These are phyloP conservation scores for Polyporus arcularius DNA, from an alignment of 768 basidiomycete species.

Conservation along the genomic window DNA sequence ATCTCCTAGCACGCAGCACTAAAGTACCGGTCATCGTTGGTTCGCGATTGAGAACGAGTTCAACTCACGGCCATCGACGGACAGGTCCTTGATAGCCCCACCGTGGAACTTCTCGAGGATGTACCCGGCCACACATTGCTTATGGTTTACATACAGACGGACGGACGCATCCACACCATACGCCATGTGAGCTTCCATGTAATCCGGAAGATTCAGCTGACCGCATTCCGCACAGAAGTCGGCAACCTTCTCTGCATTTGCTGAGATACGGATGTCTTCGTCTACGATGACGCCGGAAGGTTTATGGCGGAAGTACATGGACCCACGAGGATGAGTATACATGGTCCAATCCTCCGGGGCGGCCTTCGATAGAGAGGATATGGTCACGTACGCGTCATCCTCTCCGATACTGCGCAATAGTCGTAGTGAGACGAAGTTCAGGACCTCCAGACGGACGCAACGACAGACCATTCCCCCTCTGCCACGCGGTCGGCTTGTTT, in stretches of 20 bases:
- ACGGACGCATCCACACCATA: conserved; percentile 31
- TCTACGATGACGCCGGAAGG: conserved; percentile 45
- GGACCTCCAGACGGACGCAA: too few species aligned
- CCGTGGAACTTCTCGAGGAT: conserved; percentile 22
- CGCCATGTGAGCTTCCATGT: conserved; percentile 47
- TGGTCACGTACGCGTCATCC: conserved; percentile 4
- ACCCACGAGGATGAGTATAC: conserved; percentile 49
- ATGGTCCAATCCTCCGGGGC: conserved; percentile 38
- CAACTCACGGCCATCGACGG: conserved; percentile 1
- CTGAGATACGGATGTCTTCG: conserved; percentile 49
- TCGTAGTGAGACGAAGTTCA: background rate
- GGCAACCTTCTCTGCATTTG: conserved; percentile 33
- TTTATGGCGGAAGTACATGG: conserved; percentile 51
- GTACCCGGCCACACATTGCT: conserved; percentile 48
- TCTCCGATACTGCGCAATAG: background rate
- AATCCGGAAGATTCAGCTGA: conserved; percentile 35
- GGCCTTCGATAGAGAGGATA: background rate
- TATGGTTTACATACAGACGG: conserved; percentile 48
- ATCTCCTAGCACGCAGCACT: conserved; percentile 48
- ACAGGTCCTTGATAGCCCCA: conserved; percentile 7
- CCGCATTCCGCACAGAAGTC: conserved; percentile 32
- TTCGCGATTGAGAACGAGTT: background rate
- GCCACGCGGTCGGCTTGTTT: too few species aligned
- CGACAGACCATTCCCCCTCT: too few species aligned
- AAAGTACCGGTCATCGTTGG: background rate